A percentile compares a stretch with the other conserved stretches of the same genome.
These are phyloP conservation scores for Blastobotrys malaysiensis DNA, from an alignment of 1,139 yeast genomes.

Conservation along the genomic window DNA sequence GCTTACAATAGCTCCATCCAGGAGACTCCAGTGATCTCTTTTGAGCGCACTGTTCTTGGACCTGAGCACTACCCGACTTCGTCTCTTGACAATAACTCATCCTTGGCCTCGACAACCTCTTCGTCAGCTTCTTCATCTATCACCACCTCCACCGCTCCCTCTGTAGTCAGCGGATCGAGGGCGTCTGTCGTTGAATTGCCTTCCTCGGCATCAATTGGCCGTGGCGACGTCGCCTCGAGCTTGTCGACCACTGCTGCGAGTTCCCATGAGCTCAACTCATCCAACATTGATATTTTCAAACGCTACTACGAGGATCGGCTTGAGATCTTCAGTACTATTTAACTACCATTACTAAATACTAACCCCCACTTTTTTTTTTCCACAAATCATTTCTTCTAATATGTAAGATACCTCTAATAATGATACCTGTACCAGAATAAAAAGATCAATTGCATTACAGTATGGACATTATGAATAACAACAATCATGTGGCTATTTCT, in stretches of 20 bases:
- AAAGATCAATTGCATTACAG: no score
- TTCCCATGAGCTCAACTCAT: neutral
- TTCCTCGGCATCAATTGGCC: neutral
- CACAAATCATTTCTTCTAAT: no score
- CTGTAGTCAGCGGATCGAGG: neutral
- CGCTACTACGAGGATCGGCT: slow-evolving; percentile 27
- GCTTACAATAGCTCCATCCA: slow-evolving; percentile 24
- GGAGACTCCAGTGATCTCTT: slow-evolving; percentile 26
- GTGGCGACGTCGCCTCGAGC: no score
- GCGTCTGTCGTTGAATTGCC: neutral
- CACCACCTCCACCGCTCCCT: no score
- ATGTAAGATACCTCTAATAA: no score
- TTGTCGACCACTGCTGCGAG: slow-evolving; percentile 1
- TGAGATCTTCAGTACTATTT: slow-evolving; percentile 21
- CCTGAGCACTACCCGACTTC: slow-evolving; percentile 21
- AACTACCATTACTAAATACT: neutral
- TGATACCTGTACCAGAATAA: no score
- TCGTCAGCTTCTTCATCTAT: neutral
- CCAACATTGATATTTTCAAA: slow-evolving; percentile 21
- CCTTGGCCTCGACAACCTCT: neutral
- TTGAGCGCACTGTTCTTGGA: slow-evolving; percentile 16
- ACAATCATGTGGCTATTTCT: neutral
- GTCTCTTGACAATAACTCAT: neutral
- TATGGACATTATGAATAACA: no score
- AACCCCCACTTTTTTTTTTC: neutral